These are phyloP conservation scores for Tolypocladium ophioglossoides DNA, from an alignment of 2,329 filamentous ascomycete species.

Conservation along the genomic window DNA sequence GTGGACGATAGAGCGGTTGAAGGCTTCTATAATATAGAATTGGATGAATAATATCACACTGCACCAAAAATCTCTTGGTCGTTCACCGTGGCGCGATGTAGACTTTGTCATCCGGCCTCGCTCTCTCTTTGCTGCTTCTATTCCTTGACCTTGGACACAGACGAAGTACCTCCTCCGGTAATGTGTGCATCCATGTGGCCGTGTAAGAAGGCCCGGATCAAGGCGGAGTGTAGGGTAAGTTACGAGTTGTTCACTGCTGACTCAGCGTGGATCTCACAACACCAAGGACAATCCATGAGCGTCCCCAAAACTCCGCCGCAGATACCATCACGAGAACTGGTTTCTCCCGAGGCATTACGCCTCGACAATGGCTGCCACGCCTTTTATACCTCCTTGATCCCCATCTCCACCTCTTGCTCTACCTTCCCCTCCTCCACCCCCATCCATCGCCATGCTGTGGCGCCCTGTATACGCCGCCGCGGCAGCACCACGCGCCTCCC, in stretches of 20 bases:
- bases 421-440: neutral
- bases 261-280: neutral
- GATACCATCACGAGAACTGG: constrained; percentile 32
- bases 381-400: constrained; percentile 5
- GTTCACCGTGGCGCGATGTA: no score
- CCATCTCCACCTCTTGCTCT: neutral
- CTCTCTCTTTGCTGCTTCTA: no score
- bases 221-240: neutral
- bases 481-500: neutral
- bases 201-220: no score
- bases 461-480: neutral
- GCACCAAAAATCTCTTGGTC: no score
- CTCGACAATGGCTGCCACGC: constrained; percentile 19
- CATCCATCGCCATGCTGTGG: neutral
- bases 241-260: neutral
- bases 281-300: neutral
- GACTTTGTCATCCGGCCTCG: no score
- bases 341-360: constrained; percentile 15
- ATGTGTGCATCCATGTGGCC: no score
- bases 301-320: constrained; percentile 37
- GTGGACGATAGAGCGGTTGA: no score
- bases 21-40: no score
- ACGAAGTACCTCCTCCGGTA: no score
- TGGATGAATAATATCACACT: no score
- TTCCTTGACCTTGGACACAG: no score